Evolutionary conservation across 805 yeast species (phyloP).

Genomic region (Suhomyces xylopsoci): DNA sequence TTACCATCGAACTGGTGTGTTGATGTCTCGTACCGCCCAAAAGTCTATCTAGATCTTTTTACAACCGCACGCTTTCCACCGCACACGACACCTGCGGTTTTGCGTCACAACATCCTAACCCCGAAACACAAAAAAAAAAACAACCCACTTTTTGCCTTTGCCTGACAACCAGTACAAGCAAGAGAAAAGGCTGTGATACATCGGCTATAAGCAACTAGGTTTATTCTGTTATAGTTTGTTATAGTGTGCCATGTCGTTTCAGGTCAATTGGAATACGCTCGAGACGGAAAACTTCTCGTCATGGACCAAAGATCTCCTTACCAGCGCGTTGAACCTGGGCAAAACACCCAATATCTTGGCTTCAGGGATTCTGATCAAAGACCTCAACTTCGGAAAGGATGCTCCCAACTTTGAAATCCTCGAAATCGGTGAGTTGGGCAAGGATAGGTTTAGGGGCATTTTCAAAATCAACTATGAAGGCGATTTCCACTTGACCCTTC

Average conservation of each 20-base stretch:
- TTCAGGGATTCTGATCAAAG: slow-evolving; percentile 63
- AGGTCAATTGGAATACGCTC: slow-evolving; percentile 72
- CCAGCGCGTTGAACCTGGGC: slow-evolving; percentile 72
- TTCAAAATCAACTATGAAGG: slow-evolving; percentile 76
- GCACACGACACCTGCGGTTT: not conserved
- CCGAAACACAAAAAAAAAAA: not conserved
- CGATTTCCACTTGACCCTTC: slow-evolving; percentile 69
- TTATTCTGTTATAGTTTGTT: not conserved
- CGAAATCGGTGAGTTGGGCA: slow-evolving; percentile 78
- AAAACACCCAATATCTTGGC: slow-evolving; percentile 68
- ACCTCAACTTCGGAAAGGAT: slow-evolving; percentile 67
- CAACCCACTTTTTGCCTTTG: not conserved
- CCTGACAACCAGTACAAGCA: not conserved
- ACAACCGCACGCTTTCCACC: not conserved
- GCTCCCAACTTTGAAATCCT: slow-evolving; percentile 76
- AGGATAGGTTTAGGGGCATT: slow-evolving; percentile 75
- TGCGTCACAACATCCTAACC: not conserved
- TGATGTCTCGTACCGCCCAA: not conserved
- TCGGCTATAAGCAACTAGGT: too few species aligned
- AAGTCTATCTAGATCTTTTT: not conserved
- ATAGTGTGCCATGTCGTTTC: slow-evolving; percentile 64
- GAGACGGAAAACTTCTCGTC: slow-evolving; percentile 60
- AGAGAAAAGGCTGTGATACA: too few species aligned
- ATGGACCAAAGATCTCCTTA: slow-evolving; percentile 63
- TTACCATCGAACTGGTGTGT: not conserved